Base-by-base conservation (phyloP, 345 rosid genomes). In the Gossypium sturtianum region DNA sequence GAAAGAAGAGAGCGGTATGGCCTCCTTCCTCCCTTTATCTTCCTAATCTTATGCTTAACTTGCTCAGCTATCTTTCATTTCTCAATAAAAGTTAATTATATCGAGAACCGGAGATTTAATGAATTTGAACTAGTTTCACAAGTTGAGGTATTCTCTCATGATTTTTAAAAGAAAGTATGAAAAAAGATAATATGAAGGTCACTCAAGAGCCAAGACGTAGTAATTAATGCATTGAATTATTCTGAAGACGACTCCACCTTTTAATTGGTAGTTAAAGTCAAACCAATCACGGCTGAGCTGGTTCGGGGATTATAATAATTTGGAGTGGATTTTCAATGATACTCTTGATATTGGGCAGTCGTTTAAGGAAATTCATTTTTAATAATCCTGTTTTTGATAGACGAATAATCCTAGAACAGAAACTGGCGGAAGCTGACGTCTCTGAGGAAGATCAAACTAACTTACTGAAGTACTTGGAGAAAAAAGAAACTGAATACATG, bases 401-500 rank as follows among this genome's bases (percentile, higher is more conserved):
- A 75, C 87, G 99, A 70, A 81, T 63, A 74, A 71, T 86, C 73
- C 69, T 93, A 86, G 99, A 91, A 80, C 86, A 85, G 88, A 93
- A 95, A 86, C 81, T 95, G 69, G 98, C 94, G 6, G 97, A 95
- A 82, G 99, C 98, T 76, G 97, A 95, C 74, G 97, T 89, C 41
- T 93, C 99, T 1, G 91, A 93, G 86, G 97, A 95, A 84, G 99
- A 95, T 86, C 98, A 91, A 80, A 88, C 80, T 69, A 95, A 93
- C 83, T 84, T 95, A 54, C 89, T 93, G 15, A 95, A 95, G 79
- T 95, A 85, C 81, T 80, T 91, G 81, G 99, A 95, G 91, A 83
- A 88, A 84, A 95, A 93, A 74, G 99, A 95, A 80, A 95, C 97
- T 27, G 98, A 93, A 82, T 95, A 91, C 71, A 95, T 95, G 98